phyloP scores from a whole-genome alignment of 345 rosid genomes.

The Lepidium africanum region DNA sequence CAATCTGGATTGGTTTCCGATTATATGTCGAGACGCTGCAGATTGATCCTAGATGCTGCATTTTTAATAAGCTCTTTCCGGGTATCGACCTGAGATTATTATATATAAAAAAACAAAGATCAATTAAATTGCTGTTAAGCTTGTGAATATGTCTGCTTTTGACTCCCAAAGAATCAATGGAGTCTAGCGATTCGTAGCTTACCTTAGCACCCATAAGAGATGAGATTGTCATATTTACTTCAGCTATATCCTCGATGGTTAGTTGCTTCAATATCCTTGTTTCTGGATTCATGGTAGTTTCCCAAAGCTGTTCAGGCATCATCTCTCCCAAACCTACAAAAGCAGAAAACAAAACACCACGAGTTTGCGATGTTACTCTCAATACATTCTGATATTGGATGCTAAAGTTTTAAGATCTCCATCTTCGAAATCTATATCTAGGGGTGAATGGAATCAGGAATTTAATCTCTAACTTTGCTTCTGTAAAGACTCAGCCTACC shows the following conservation, averaged over 20 bases:
- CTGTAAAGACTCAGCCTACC: not conserved
- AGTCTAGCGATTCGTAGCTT: conserved; percentile 6
- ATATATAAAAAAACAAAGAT: not conserved
- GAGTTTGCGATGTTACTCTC: not conserved
- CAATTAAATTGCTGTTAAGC: not conserved
- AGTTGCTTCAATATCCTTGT: conserved; percentile 74
- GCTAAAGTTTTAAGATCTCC: not conserved
- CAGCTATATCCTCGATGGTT: conserved; percentile 73
- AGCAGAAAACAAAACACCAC: not conserved
- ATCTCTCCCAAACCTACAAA: conserved; percentile 90
- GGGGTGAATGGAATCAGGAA: not conserved
- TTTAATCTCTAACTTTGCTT: not conserved
- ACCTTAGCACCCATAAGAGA: conserved; percentile 97
- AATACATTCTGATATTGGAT: not conserved
- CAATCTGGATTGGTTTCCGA: not conserved
- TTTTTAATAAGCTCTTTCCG: conserved; percentile 77
- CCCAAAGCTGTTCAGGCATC: conserved; percentile 99
- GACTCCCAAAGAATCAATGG: not conserved
- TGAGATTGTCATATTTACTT: conserved; percentile 66
- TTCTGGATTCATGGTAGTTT: conserved; percentile 91
- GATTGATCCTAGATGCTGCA: conserved; percentile 46
- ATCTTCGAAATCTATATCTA: not conserved
- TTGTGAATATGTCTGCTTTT: not conserved
- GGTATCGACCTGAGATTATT: conserved; percentile 50
- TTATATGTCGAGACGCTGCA: conserved; percentile 72